Evolutionary conservation across 768 basidiomycete genomes (phyloP).

Genomic region (Thelephora ganbajun): DNA sequence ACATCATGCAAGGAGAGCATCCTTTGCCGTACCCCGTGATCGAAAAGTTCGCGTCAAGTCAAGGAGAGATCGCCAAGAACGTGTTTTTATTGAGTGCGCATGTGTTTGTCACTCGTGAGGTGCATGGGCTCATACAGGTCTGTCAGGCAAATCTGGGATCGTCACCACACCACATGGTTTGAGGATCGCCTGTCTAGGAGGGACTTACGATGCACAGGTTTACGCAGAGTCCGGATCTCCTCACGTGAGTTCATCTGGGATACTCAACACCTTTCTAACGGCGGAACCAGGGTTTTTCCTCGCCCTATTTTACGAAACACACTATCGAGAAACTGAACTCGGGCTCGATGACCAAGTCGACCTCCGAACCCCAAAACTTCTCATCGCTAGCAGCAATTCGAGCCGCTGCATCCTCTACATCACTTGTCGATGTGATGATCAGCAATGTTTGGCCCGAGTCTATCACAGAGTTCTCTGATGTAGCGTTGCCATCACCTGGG

Average conservation of each 20-base stretch:
- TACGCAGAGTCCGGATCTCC: constrained; percentile 46
- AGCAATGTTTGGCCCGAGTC: constrained; percentile 65
- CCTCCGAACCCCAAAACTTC: constrained; percentile 17
- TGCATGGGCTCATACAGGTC: constrained; percentile 3
- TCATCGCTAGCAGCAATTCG: constrained; percentile 56
- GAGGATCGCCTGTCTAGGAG: constrained; percentile 77
- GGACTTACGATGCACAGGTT: constrained; percentile 50
- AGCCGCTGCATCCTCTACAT: constrained; percentile 43
- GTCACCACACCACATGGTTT: constrained; percentile 69
- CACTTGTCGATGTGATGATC: constrained; percentile 68
- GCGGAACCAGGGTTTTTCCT: constrained; percentile 48
- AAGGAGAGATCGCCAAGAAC: constrained; percentile 70
- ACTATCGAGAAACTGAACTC: constrained; percentile 61
- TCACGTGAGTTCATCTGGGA: constrained; percentile 32
- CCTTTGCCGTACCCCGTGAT: constrained; percentile 62
- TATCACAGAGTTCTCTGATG: constrained; percentile 45
- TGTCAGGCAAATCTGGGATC: constrained; percentile 68
- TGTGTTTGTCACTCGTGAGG: neutral
- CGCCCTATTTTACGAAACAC: constrained; percentile 59
- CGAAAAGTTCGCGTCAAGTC: constrained; percentile 59
- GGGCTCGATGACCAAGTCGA: constrained; percentile 47
- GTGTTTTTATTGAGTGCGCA: constrained; percentile 75
- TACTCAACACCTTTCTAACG: neutral
- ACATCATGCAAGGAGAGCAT: constrained; percentile 80
- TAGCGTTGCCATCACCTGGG: constrained; percentile 30